A percentile compares a stretch with the other conserved stretches of the same genome.
These are phyloP conservation scores for Brasilioporus rufonigricans DNA, from an alignment of 768 basidiomycete genomes.

Conservation along the genomic window DNA sequence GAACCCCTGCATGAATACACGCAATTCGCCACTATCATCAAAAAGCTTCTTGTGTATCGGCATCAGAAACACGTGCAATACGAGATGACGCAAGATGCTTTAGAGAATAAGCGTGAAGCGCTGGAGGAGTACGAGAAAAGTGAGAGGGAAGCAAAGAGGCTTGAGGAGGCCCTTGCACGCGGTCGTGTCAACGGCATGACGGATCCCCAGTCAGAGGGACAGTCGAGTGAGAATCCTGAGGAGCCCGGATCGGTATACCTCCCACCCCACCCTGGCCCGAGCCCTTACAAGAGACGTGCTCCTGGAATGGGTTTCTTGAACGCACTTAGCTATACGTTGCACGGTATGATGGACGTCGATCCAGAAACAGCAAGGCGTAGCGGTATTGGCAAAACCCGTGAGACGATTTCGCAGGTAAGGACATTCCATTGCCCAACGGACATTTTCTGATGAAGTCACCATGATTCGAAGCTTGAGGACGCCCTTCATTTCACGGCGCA, in stretches of 20 bases:
- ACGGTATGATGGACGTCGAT: conserved; percentile 99
- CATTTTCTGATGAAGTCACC: conserved; percentile 12
- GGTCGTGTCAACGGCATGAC: conserved; percentile 40
- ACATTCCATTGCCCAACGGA: conserved; percentile 6
- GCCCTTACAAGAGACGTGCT: conserved; percentile 56
- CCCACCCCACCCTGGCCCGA: conserved; percentile 80
- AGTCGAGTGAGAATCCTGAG: conserved; percentile 36
- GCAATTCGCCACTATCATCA: conserved; percentile 94
- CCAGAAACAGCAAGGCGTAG: conserved; percentile 94
- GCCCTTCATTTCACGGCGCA: conserved; percentile 89
- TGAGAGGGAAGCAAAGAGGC: conserved; percentile 83
- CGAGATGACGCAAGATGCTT: conserved; percentile 91
- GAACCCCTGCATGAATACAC: conserved; percentile 95
- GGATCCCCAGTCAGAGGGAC: conserved; percentile 26
- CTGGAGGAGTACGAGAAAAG: conserved; percentile 90
- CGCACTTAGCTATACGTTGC: conserved; percentile 90
- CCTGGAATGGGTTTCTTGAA: conserved; percentile 86
- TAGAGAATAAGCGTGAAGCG: conserved; percentile 81
- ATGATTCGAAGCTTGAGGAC: conserved; percentile 76
- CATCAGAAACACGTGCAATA: conserved; percentile 98
- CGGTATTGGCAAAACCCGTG: conserved; percentile 90
- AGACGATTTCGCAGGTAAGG: conserved; percentile 89
- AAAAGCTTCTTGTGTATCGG: conserved; percentile 88
- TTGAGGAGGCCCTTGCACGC: conserved; percentile 82
- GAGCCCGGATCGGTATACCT: conserved; percentile 51